A percentile compares a stretch with the other conserved stretches of the same genome.
Conservation (phyloP, 345 rosid genomes). For the Citrus glauca region DNA sequence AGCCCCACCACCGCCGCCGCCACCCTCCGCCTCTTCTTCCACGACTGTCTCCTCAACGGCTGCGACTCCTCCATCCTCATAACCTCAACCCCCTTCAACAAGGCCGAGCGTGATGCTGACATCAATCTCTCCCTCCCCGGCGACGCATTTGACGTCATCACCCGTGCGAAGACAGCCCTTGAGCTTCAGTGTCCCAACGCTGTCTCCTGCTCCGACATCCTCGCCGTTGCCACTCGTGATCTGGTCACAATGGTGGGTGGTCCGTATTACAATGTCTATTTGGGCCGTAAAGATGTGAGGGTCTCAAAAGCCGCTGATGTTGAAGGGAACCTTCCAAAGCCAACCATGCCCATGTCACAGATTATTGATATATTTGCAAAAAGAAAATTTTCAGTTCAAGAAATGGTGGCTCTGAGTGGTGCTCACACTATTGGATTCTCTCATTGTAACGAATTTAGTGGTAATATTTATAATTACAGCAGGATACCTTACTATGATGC, state of each 20-base stretch:
- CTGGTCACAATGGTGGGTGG: constrained; percentile 68
- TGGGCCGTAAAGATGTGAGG: constrained; percentile 73
- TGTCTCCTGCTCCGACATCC: constrained; percentile 89
- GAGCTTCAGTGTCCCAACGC: constrained; percentile 80
- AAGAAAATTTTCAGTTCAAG: constrained; percentile 62
- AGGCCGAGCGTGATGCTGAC: constrained; percentile 77
- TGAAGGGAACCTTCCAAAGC: constrained; percentile 57
- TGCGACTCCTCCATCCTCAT: constrained; percentile 74
- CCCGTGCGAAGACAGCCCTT: constrained; percentile 80
- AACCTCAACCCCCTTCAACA: constrained; percentile 57
- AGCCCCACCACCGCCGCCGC: constrained; percentile 91
- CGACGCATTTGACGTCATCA: constrained; percentile 76
- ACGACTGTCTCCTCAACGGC: constrained; percentile 78
- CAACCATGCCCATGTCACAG: constrained; percentile 50
- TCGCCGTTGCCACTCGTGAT: constrained; percentile 77
- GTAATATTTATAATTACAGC: constrained; percentile 38
- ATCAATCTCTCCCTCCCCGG: constrained; percentile 87
- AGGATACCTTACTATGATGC: background rate
- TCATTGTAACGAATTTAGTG: constrained; percentile 75
- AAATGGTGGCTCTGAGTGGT: constrained; percentile 85
- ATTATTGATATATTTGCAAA: constrained; percentile 49
- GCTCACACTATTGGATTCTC: constrained; percentile 95
- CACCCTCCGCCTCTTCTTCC: constrained; percentile 70
- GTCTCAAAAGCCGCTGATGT: constrained; percentile 44
- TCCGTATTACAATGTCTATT: constrained; percentile 58